phyloP scores from a whole-genome alignment of 768 basidiomycete genomes.

The Leccinum uliginosum region DNA sequence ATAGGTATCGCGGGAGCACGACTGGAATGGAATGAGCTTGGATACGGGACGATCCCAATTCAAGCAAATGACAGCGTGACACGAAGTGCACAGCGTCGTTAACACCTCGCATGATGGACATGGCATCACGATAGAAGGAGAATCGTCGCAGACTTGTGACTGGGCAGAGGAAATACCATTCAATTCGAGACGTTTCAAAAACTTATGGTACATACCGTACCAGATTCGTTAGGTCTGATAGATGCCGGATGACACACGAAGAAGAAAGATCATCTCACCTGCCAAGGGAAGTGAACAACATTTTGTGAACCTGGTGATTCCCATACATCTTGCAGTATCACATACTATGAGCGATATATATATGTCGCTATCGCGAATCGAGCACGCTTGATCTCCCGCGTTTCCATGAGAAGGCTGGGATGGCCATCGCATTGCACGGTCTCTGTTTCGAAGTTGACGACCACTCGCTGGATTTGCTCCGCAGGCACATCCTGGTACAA shows the following conservation, averaged over 20 bases:
- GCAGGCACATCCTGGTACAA: conserved; percentile 9
- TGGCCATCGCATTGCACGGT: conserved; percentile 12
- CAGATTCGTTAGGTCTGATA: too few relatives aligned
- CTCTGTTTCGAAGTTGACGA: conserved; percentile 17
- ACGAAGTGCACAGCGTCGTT: conserved; percentile 10
- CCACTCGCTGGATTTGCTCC: conserved; percentile 8
- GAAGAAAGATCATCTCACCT: too few relatives aligned
- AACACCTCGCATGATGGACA: conserved; percentile 12
- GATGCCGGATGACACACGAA: too few relatives aligned
- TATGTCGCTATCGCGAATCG: too few relatives aligned
- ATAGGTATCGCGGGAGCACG: too few relatives aligned
- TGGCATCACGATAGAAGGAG: background rate
- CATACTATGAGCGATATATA: too few relatives aligned
- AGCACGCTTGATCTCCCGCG: conserved; percentile 13
- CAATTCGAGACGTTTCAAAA: conserved; percentile 12
- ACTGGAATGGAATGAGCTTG: conserved; percentile 11
- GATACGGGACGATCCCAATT: conserved; percentile 16
- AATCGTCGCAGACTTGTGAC: background rate
- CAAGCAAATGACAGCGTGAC: conserved; percentile 15
- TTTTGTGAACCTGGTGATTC: too few relatives aligned
- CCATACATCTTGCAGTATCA: too few relatives aligned
- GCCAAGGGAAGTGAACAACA: too few relatives aligned
- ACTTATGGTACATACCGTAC: conserved; percentile 12
- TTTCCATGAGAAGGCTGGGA: conserved; percentile 13
- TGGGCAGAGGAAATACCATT: conserved; percentile 2